Conservation (phyloP, 352 stramenopile genomes). For the Globisporangium rhizosaccharum region DNA sequence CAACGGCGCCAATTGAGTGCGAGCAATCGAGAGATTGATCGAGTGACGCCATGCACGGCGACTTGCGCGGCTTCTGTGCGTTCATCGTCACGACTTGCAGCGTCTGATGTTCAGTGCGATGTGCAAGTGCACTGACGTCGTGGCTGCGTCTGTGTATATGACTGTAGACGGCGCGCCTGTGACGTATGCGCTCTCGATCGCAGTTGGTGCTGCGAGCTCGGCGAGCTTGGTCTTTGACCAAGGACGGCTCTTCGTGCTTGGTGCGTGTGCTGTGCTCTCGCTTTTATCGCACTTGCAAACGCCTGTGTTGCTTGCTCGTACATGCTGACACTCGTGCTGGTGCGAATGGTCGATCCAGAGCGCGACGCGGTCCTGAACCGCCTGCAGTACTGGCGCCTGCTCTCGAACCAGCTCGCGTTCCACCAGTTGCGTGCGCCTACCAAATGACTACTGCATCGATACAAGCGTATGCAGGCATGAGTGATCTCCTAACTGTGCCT, state of each 20-base stretch:
- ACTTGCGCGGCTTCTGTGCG: slow-evolving; percentile 79
- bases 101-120: background rate
- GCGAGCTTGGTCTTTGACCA: slow-evolving; percentile 61
- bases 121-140: background rate
- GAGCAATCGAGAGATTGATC: no score
- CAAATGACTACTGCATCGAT: background rate
- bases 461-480: background rate
- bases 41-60: slow-evolving; percentile 46
- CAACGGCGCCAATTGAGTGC: background rate
- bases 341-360: slow-evolving; percentile 20
- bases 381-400: slow-evolving; percentile 66
- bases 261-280: slow-evolving; percentile 11
- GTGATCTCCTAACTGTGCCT: no score
- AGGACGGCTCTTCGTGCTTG: slow-evolving; percentile 38
- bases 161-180: slow-evolving; percentile 66
- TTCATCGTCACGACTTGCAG: slow-evolving; percentile 48
- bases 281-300: background rate
- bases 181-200: slow-evolving; percentile 72
- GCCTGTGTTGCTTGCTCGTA: background rate
- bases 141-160: background rate
- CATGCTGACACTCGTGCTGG: background rate
- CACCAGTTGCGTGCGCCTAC: slow-evolving; percentile 39
- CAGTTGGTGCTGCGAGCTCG: slow-evolving; percentile 58
- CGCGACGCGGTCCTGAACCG: slow-evolving; percentile 46
- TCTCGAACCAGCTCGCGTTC: slow-evolving; percentile 69